phyloP scores from a whole-genome alignment of 2,329 filamentous ascomycete genomes.

The Sclerotinia subarctica region DNA sequence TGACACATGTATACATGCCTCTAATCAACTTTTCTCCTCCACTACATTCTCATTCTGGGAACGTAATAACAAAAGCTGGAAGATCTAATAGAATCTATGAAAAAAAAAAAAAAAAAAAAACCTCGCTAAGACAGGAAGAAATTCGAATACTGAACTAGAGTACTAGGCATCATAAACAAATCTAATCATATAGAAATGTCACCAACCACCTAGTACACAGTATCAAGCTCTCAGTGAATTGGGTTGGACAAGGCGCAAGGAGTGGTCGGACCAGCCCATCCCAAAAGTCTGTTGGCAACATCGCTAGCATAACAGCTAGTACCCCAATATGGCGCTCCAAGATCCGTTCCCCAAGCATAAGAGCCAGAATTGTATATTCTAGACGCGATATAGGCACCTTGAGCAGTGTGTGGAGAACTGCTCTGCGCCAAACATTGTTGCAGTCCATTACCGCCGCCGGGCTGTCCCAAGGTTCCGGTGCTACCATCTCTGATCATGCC shows the following conservation, averaged over 20 bases:
- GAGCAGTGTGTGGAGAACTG: slow-evolving; percentile 30
- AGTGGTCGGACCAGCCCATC: background rate
- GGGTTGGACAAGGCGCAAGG: slow-evolving; percentile 2
- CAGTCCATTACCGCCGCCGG: background rate
- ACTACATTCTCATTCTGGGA: background rate
- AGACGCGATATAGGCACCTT: slow-evolving; percentile 39
- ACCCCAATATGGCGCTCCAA: slow-evolving; percentile 30
- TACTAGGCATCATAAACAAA: background rate
- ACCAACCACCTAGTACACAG: background rate
- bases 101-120: background rate
- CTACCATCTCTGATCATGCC: slow-evolving; percentile 37
- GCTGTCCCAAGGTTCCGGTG: slow-evolving; percentile 26
- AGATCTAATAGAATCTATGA: background rate
- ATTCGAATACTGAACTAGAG: background rate
- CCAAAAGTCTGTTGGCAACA: slow-evolving; percentile 31
- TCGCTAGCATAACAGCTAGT: slow-evolving; percentile 33
- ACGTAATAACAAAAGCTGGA: background rate
- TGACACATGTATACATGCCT: too few relatives aligned
- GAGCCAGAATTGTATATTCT: slow-evolving; percentile 44
- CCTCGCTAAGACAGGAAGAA: background rate
- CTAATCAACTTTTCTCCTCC: background rate
- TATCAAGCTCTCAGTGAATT: background rate
- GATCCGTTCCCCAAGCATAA: slow-evolving; percentile 37
- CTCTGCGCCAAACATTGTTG: slow-evolving; percentile 13
- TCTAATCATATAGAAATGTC: background rate